Evolutionary conservation across 1,139 yeast genomes (phyloP), one percentile per base, ranked within the genome.

Genomic region (Trichomonascaceae sp.): DNA sequence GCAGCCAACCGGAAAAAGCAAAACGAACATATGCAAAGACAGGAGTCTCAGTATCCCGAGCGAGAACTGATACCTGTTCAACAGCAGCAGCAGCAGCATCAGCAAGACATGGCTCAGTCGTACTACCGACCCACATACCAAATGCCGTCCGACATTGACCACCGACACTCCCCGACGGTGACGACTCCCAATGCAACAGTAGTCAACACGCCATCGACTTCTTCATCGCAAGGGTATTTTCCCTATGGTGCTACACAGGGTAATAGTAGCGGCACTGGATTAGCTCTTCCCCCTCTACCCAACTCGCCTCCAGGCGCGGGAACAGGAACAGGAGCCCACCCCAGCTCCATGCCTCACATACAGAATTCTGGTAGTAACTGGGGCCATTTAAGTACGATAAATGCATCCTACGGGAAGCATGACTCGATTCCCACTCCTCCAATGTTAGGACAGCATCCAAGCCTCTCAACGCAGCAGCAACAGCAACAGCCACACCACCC

Each of bases 1-100:
- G 60, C 60, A 8, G 60, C 61, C 3, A 49, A 52, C 30, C 47
- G 52, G 3, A 45, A 53, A 23, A 48, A 52, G 30, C 53, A 47
- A 34, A 49, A 44, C 13, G 48, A 45, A 17, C 46, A 39, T 27
- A 37, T 39, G 23, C 43, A 47, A 20, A 34, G 34, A 20, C 51
- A 44, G 26, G 43, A 39, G 14, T 33, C 33, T 5, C 42, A 36
- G 22, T 36, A 37, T 20, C 33, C 9, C 9, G 9, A 20, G 9
- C 6, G 23, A 20, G 23, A 11, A 20, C 9, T 20, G 23, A 20
- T 11, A 20, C 23, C 11, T 20, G 9, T 11, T 6, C 23, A 6
- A 20, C 11, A 20, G 6, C 23, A 20, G 23, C 23, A 20, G 23
- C 23, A 20, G 11, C 9, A 20, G 11, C 23, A 20, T 6, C 23